These are phyloP conservation scores for Beta lomatogona DNA, from an alignment of 179 eudicot species.

Conservation along the genomic window DNA sequence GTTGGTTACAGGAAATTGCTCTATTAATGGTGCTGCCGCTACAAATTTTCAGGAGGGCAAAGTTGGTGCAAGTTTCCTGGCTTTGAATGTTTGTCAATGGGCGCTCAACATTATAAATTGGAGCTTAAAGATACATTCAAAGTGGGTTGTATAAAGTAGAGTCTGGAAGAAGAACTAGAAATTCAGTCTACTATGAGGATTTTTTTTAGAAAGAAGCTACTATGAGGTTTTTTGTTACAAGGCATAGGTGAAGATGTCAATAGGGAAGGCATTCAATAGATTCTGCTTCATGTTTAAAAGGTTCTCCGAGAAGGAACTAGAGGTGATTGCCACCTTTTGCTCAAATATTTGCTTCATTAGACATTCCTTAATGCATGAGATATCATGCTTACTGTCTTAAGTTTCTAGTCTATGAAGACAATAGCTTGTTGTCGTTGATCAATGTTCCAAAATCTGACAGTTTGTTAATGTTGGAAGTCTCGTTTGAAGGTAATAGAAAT, in stretches of 20 bases:
- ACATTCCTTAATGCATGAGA: too few relatives aligned
- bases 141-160: constrained; percentile 36
- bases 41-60: too few relatives aligned
- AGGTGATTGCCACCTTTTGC: neutral
- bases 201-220: constrained; percentile 35
- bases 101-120: constrained; percentile 58
- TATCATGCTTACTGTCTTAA: too few relatives aligned
- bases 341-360: too few relatives aligned
- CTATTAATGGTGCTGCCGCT: too few relatives aligned
- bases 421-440: too few relatives aligned
- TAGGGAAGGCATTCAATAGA: constrained; percentile 72
- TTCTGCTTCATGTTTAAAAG: constrained; percentile 57
- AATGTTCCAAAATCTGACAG: too few relatives aligned
- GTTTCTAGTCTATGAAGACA: too few relatives aligned
- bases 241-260: constrained; percentile 84
- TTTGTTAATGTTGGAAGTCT: too few relatives aligned
- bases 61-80: neutral
- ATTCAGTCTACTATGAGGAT: constrained; percentile 32
- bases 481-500: too few relatives aligned
- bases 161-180: constrained; percentile 45
- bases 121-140: constrained; percentile 53
- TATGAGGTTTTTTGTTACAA: constrained; percentile 64
- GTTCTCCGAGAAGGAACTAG: neutral
- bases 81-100: constrained; percentile 51
- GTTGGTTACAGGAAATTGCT: neutral